Evolutionary conservation across 2,329 filamentous ascomycete genomes (phyloP).

Genomic region (Chaetomium olivaceum): DNA sequence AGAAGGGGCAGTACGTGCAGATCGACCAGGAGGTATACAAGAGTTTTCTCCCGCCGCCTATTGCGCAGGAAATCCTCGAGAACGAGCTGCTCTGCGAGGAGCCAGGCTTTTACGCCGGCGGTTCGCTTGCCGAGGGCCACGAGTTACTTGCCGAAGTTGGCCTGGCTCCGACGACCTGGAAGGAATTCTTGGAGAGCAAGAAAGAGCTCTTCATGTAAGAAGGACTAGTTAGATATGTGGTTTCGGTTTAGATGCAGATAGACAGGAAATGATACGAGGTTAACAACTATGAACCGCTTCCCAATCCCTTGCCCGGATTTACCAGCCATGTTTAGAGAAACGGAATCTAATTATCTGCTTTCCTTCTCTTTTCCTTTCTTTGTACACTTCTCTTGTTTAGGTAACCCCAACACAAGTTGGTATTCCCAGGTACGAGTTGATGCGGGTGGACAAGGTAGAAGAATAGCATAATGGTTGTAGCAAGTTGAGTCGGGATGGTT

Average conservation of each 20-base stretch:
- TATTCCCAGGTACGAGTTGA: too few relatives aligned
- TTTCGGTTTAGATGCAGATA: not conserved
- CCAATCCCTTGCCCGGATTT: too few relatives aligned
- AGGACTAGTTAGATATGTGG: not conserved
- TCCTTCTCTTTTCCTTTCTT: too few relatives aligned
- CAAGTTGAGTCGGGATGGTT: too few relatives aligned
- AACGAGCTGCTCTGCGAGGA: slow-evolving; percentile 54
- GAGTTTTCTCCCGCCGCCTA: slow-evolving; percentile 41
- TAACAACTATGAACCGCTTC: too few relatives aligned
- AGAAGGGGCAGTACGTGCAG: slow-evolving; percentile 40
- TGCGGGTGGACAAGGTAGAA: too few relatives aligned
- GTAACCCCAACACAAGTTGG: too few relatives aligned
- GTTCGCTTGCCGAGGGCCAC: slow-evolving; percentile 42
- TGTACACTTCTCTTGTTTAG: too few relatives aligned
- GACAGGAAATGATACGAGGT: too few relatives aligned
- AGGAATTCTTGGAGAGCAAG: slow-evolving; percentile 40
- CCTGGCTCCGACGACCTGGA: slow-evolving; percentile 44
- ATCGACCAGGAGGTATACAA: slow-evolving; percentile 46
- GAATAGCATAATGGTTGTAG: too few relatives aligned
- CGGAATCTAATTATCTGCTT: too few relatives aligned
- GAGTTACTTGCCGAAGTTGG: slow-evolving; percentile 38
- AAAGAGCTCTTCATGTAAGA: not conserved
- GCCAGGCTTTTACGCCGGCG: slow-evolving; percentile 55
- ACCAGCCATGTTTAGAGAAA: too few relatives aligned
- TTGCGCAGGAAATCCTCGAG: slow-evolving; percentile 52